Conservation (phyloP, 495 filamentous ascomycete genomes). For the Trichoderma gamsii region DNA sequence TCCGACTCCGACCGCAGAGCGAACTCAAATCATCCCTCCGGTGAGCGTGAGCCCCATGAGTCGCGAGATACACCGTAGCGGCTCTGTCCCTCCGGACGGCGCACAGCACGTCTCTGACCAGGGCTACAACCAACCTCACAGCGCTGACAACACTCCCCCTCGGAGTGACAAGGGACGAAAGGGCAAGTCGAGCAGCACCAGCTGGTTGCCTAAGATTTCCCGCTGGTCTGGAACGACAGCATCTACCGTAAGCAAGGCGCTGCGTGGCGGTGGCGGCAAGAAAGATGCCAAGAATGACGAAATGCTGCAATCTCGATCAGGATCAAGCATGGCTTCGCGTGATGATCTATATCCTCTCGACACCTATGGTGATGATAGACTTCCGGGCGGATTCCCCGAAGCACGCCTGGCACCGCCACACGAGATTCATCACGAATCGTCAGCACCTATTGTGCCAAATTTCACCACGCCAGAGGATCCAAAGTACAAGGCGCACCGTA, state of each 20-base stretch:
- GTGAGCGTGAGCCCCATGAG: slow-evolving; percentile 47
- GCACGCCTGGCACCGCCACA: slow-evolving; percentile 1
- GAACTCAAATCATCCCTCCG: slow-evolving; percentile 24
- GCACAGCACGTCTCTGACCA: slow-evolving; percentile 1
- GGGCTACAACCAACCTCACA: slow-evolving; percentile 41
- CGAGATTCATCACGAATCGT: slow-evolving; percentile 23
- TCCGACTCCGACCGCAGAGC: slow-evolving; percentile 28
- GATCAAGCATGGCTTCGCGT: slow-evolving; percentile 61
- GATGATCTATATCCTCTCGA: slow-evolving; percentile 60
- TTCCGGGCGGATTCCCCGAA: slow-evolving; percentile 54
- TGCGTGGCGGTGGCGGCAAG: slow-evolving; percentile 45
- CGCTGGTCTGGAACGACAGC: slow-evolving; percentile 96
- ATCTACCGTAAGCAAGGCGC: slow-evolving; percentile 51
- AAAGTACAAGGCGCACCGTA: slow-evolving; percentile 85
- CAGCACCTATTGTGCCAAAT: slow-evolving; percentile 39
- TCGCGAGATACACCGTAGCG: slow-evolving; percentile 47
- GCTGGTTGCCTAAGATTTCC: slow-evolving; percentile 86
- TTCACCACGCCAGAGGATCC: slow-evolving; percentile 65
- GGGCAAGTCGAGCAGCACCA: slow-evolving; percentile 82
- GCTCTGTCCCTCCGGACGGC: slow-evolving; percentile 62
- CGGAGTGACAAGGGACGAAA: slow-evolving; percentile 72
- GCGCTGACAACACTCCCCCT: slow-evolving; percentile 67
- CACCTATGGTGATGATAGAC: slow-evolving; percentile 60
- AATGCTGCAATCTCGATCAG: slow-evolving; percentile 56
- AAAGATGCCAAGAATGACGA: slow-evolving; percentile 39